These are phyloP conservation scores for Apiospora pterosperma DNA, from an alignment of 2,329 filamentous ascomycete genomes.

Conservation along the genomic window DNA sequence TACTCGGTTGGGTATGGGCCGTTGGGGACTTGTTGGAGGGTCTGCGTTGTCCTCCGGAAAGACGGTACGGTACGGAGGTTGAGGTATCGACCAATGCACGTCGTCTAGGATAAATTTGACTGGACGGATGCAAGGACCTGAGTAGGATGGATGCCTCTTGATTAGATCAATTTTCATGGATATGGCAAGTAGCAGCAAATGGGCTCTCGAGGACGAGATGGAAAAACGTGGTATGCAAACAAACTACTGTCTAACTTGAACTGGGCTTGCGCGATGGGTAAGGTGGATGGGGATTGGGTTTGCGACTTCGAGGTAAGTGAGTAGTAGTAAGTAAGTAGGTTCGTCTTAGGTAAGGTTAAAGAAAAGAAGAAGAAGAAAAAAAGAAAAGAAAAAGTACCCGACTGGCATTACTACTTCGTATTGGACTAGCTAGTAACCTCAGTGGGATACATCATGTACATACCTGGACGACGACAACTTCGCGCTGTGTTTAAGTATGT, in stretches of 20 bases:
- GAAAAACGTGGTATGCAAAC: slow-evolving; percentile 1
- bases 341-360: not conserved
- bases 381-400: not conserved
- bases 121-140: slow-evolving; percentile 2
- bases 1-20: slow-evolving; percentile 11
- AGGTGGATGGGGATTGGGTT: slow-evolving; percentile 2
- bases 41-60: slow-evolving; percentile 11
- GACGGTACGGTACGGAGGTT: not conserved
- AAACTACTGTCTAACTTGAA: slow-evolving; percentile 3
- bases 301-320: not conserved
- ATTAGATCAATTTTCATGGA: slow-evolving; percentile 1
- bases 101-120: not conserved
- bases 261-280: not conserved
- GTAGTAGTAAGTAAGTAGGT: not conserved
- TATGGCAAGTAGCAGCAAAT: not conserved
- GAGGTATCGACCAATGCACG: not conserved
- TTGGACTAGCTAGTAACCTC: not conserved
- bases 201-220: not conserved
- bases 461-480: not conserved
- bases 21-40: slow-evolving; percentile 9
- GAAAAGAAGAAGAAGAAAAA: not conserved
- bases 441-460: not conserved
- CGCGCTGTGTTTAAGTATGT: not conserved
- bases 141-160: not conserved
- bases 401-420: not conserved